Evolutionary conservation across 192 early-diverging fungal species (phyloP).

Genomic region (Diversispora eburnea): DNA sequence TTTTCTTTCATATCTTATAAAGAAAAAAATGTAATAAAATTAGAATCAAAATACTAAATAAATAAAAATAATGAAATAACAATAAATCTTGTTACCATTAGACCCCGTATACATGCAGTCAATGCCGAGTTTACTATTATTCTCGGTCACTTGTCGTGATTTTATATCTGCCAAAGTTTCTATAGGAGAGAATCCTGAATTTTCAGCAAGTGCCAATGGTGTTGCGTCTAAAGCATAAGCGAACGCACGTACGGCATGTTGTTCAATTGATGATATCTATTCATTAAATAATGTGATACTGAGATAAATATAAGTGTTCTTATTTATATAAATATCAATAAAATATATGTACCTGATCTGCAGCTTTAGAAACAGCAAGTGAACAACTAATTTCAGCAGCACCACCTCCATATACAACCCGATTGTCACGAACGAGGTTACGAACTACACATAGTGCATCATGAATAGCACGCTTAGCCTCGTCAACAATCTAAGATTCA

Average conservation of each 20-base stretch:
- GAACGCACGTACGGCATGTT: constrained; percentile 99
- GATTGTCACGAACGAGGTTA: constrained; percentile 94
- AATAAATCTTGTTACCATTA: constrained; percentile 52
- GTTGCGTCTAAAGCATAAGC: constrained; percentile 93
- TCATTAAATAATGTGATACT: background rate
- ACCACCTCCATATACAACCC: constrained; percentile 98
- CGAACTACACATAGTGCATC: constrained; percentile 99
- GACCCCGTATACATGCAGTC: constrained; percentile 92
- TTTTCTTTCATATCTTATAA: constrained; percentile 90
- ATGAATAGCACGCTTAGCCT: constrained; percentile 95
- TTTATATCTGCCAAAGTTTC: constrained; percentile 96
- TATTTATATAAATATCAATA: background rate
- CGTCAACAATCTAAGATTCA: constrained; percentile 83
- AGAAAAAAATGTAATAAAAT: background rate
- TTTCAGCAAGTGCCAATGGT: constrained; percentile 91
- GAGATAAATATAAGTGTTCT: background rate
- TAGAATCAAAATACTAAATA: no score
- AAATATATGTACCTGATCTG: constrained; percentile 62
- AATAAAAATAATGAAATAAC: no score
- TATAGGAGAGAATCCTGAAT: constrained; percentile 95
- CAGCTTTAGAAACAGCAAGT: constrained; percentile 87
- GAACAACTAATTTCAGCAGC: constrained; percentile 96
- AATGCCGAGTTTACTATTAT: constrained; percentile 86
- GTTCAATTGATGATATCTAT: constrained; percentile 84
- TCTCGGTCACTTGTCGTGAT: constrained; percentile 84